These are phyloP conservation scores for Cylindrotheca fusiformis DNA, from an alignment of 108 stramenopile species.

Conservation along the genomic window DNA sequence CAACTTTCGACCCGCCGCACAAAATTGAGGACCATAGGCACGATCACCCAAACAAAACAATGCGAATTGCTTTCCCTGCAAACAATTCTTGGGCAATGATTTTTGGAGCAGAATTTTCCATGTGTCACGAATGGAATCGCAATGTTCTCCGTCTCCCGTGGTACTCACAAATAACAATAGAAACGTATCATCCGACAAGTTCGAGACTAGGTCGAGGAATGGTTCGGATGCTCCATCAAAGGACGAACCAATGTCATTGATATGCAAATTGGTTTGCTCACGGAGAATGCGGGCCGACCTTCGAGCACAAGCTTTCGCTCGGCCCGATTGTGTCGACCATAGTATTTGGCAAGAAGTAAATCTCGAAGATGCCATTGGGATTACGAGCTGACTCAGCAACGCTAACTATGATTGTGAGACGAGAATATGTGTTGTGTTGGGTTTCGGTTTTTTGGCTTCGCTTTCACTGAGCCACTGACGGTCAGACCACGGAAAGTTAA, in stretches of 20 bases:
- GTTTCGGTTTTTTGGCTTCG: background rate
- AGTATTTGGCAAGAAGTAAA: constrained; percentile 49
- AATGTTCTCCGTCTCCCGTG: constrained; percentile 84
- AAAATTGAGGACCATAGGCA: constrained; percentile 82
- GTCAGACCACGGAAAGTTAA: too few relatives aligned
- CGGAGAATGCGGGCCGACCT: constrained; percentile 61
- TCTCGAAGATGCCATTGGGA: background rate
- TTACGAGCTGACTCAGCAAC: background rate
- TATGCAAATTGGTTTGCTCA: constrained; percentile 22
- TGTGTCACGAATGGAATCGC: constrained; percentile 60
- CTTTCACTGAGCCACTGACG: background rate
- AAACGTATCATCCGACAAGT: constrained; percentile 12
- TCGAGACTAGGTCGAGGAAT: constrained; percentile 25
- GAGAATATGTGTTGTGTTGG: background rate
- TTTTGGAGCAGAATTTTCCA: constrained; percentile 66
- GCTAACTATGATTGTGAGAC: background rate
- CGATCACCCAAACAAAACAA: constrained; percentile 84
- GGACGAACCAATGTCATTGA: constrained; percentile 41
- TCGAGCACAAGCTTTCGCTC: constrained; percentile 82
- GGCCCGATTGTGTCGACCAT: constrained; percentile 77
- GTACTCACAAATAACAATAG: constrained; percentile 75
- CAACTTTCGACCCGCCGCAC: constrained; percentile 82
- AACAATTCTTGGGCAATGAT: constrained; percentile 43
- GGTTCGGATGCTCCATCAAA: constrained; percentile 52
- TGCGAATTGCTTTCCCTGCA: constrained; percentile 50